A percentile compares a stretch with the other conserved stretches of the same genome.
These are phyloP conservation scores for Sugiyamaella neomexicana DNA, from an alignment of 1,139 yeast genomes.

Conservation along the genomic window DNA sequence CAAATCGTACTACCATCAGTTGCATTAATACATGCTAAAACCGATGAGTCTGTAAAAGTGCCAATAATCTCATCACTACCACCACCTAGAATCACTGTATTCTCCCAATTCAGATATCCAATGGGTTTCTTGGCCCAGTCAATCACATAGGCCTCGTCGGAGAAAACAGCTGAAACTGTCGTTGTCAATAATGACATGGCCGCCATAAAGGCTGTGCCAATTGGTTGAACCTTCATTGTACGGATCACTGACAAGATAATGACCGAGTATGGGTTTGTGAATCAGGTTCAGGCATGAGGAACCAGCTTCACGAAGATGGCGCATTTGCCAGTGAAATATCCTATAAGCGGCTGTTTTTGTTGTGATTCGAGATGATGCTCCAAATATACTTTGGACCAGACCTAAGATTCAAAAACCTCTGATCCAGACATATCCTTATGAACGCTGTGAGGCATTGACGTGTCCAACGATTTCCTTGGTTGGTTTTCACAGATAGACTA, in stretches of 20 bases:
- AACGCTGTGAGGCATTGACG: not conserved
- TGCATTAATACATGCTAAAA: conserved; percentile 29
- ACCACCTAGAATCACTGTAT: conserved; percentile 19
- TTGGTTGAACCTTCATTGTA: conserved; percentile 9
- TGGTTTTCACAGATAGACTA: not conserved
- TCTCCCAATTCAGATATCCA: conserved; percentile 28
- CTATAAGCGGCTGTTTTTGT: not conserved
- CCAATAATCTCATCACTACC: conserved; percentile 11
- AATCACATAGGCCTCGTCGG: conserved; percentile 37
- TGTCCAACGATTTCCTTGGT: not conserved
- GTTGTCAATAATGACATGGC: not conserved
- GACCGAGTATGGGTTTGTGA: too few relatives aligned
- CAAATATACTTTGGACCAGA: too few relatives aligned
- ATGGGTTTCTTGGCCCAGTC: conserved; percentile 36
- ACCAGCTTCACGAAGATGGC: too few relatives aligned
- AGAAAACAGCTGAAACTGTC: conserved; percentile 30
- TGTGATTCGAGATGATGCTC: too few relatives aligned
- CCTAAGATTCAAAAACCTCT: too few relatives aligned
- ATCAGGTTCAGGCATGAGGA: too few relatives aligned
- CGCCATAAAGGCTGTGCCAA: not conserved
- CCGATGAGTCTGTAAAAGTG: conserved; percentile 24
- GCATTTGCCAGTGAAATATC: not conserved
- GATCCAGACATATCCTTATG: not conserved
- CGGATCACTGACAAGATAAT: not conserved
- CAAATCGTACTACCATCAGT: conserved; percentile 31